phyloP scores from a whole-genome alignment of 2,329 filamentous ascomycete genomes.

The Aspergillus brasiliensis region DNA sequence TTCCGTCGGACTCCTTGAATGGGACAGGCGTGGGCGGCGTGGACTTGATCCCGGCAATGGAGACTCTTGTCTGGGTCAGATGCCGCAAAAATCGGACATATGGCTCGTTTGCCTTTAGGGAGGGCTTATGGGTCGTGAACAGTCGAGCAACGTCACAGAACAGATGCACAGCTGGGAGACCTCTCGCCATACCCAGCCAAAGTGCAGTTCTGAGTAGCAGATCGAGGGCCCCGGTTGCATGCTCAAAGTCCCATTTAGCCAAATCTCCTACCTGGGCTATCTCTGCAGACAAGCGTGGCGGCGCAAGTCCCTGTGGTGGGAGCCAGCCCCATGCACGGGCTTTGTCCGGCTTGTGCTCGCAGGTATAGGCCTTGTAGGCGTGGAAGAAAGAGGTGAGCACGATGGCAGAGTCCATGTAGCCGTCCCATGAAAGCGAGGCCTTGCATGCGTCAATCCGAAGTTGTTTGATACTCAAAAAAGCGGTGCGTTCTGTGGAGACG shows the following conservation, averaged over 20 bases:
- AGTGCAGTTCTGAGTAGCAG: conserved; percentile 27
- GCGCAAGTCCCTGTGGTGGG: conserved; percentile 13
- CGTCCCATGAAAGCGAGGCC: conserved; percentile 21
- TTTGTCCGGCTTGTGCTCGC: conserved; percentile 13
- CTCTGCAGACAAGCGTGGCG: conserved; percentile 15
- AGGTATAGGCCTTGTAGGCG: conserved; percentile 22
- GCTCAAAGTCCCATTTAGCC: conserved; percentile 16
- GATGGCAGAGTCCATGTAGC: conserved; percentile 18
- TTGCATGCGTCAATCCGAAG: conserved; percentile 24
- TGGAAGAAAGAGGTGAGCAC: conserved; percentile 23
- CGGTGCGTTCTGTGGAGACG: conserved; percentile 13
- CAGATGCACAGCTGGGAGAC: conserved; percentile 30
- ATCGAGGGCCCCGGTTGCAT: conserved; percentile 11
- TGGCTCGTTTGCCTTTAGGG: not conserved
- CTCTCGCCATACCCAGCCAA: conserved; percentile 30
- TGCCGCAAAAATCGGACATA: conserved; percentile 17
- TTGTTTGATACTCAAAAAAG: conserved; percentile 20
- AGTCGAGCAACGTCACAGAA: conserved; percentile 30
- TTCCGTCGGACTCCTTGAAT: conserved; percentile 7
- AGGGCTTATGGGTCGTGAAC: conserved; percentile 22
- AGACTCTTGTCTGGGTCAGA: conserved; percentile 19
- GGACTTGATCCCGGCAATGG: conserved; percentile 10
- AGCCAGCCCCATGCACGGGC: conserved; percentile 23
- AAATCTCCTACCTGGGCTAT: conserved; percentile 13
- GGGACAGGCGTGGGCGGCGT: conserved; percentile 13